Evolutionary conservation across 768 basidiomycete genomes (phyloP), one percentile per base, ranked within the genome.

Genomic region (Suillus alpinus): DNA sequence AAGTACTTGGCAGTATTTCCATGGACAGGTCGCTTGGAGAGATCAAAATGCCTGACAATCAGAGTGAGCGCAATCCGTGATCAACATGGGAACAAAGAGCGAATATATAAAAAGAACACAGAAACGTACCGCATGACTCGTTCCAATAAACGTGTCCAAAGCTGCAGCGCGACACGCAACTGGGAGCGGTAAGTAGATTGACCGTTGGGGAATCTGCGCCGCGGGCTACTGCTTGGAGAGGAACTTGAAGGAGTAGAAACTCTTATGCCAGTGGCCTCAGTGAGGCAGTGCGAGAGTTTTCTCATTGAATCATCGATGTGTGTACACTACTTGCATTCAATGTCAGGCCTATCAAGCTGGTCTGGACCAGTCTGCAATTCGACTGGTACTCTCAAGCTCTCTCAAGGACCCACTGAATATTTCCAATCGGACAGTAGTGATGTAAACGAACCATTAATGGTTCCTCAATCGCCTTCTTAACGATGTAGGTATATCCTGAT

Each of bases 301-400:
- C 74, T 93, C 62, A 90, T 94, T 0, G 91, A 94, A 68, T 93
- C 61, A 90, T 94, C 0, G 91, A 94, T 68, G 92, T 93, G 68
- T 69, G 91, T 74, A 32, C 44, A 6, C 1, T 41, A n/a, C 18
- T 73, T 36, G 18, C 32, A 32, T 3, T 43, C 44, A 32, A 31
- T 39, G 49, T 31, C 23, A 26, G 20, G 23, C 44, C 13, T 46
- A 23, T 31, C 31, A 31, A 5, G 12, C 16, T 56, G 16, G 49
- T 41, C 18, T 36, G 26, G 26, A 26, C 34, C 31, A 31, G 16
- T 39, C n/a, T 56, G 56, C 61, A 89, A 91, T 92, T 92, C 69
- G 89, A 92, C 62, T 76, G 12, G 16, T 40, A 40, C 39, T 40
- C 78, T 6, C 87, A 87, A 68, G n/a, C n/a, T n/a, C 26, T 26